Base-by-base conservation (phyloP, 495 filamentous ascomycete genomes). In the Tuber brumale region DNA sequence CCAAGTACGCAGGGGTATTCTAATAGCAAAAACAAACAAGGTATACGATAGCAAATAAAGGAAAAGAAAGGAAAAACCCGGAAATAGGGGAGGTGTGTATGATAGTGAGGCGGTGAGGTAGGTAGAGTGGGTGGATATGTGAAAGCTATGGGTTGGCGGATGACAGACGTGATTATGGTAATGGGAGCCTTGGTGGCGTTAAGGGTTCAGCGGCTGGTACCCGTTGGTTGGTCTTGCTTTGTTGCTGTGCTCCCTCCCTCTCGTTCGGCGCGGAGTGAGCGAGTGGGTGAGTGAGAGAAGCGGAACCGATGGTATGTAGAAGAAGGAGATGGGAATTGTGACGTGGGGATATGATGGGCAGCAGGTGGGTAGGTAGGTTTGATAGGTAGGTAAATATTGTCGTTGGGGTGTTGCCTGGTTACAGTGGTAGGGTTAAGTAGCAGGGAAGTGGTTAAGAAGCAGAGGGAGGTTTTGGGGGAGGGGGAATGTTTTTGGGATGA, bases 31-130 rank as follows among this genome's bases (percentile, higher is more conserved):
- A 41, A 39, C 23, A 35, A 45, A 31, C 44, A 61, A 70, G 44
- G 39, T 23, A 70, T 43, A 66, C 42, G 71, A 39, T 69, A 46
- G 57, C 57, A 66, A 19, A 72, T 41, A 46, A 45, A 72, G 35
- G 41, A 7, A 72, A 72, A 27, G 41, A 45, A 72, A 72, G n/a
- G 35, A 43, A 31, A 23, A 72, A 44, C 4, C 23, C 14, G n/a
- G 31, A 45, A 46, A 10, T 3, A 72, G 41, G 42, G 45, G 71
- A 27, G 4, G 69, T 76, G n/a, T 48, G 61, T 78, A 73, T 27
- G 69, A 21, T 57, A 77, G 48, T 51, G 43, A 19, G 57, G 27
- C 14, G 16, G 57, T 35, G 14, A 66, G 27, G 27, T 35, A 31
- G 57, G 14, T 2, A 66, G 27, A 19, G 27, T 66, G n/a, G 48